Evolutionary conservation across 2,329 filamentous ascomycete species (phyloP), one percentile per base, ranked within the genome.

Genomic region (Fusarium lateritium): DNA sequence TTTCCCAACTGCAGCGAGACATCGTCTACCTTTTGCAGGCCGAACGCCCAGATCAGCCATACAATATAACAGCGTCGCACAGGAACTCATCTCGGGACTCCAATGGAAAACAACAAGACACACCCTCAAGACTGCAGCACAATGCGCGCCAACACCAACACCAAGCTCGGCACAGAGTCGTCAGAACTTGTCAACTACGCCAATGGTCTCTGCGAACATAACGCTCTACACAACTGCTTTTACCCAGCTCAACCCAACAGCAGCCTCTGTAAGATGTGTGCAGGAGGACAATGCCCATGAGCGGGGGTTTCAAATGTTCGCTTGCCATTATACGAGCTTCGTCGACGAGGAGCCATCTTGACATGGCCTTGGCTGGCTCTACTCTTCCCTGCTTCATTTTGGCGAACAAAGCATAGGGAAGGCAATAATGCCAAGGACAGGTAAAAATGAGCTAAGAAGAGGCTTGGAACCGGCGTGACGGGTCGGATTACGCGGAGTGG

Each of bases 261-360:
- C 19, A 64, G 34, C 5, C 71, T 72, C 39, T 75, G 73, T 59
- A 64, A 65, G 36, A 75, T 75, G 73, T 75, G 73, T 38, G 65
- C 68, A 22, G 57, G 57, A 33, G 69, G 69, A 31, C 72, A 73
- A 45, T 74, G 72, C 22, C 63, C 72, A 21, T 72, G 60, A 71
- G 34, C 28, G 34, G 46, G 15, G 31, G 34, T 39, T 28, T 39
- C 15, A 11, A 34, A 14, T 7, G 34, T 38, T 52, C 13, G 43
- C 42, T 22, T 43, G 40, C 34, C 45, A 59, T 49, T 40, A 38
- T 28, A 31, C 19, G 55, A 34, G 43, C 31, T 46, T 36, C 19
- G 5, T 45, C n/a, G 24, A 56, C 44, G 28, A 22, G 33, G n/a
- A 40, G 38, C 31, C 43, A 51, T 58, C 38, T 34, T 50, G 21